Percentiles rank a stretch among this genome's conserved stretches.
Conservation (phyloP, 2,329 filamentous ascomycete genomes). For the Aureobasidium sp. region DNA sequence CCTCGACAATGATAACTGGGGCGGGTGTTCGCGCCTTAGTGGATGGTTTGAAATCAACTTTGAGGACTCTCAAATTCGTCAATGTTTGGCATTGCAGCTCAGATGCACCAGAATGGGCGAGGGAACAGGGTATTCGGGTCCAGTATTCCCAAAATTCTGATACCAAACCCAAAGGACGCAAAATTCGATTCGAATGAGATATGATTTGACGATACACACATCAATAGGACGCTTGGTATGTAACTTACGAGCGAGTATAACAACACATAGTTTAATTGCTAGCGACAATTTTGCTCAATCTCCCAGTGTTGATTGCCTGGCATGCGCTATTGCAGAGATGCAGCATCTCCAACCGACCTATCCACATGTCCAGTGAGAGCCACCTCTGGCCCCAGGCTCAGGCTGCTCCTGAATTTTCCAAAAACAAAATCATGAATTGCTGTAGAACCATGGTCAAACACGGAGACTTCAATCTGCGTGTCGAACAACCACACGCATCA, state of each 20-base stretch:
- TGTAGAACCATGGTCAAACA: too few relatives aligned
- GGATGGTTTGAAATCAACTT: constrained; percentile 21
- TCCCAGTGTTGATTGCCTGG: too few relatives aligned
- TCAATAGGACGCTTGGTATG: not conserved
- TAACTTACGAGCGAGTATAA: not conserved
- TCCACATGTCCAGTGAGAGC: too few relatives aligned
- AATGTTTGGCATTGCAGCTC: constrained; percentile 31
- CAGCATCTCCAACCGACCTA: too few relatives aligned
- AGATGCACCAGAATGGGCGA: constrained; percentile 38
- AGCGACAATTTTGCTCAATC: too few relatives aligned
- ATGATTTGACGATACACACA: not conserved
- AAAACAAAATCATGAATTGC: too few relatives aligned
- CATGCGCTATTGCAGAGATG: too few relatives aligned
- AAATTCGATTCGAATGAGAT: constrained; percentile 11
- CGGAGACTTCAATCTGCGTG: too few relatives aligned
- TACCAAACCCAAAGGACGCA: constrained; percentile 1
- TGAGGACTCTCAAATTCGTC: constrained; percentile 23
- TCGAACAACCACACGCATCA: too few relatives aligned
- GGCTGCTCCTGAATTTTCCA: too few relatives aligned
- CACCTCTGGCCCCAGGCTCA: too few relatives aligned
- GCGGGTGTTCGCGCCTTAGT: constrained; percentile 35
- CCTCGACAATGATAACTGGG: constrained; percentile 34
- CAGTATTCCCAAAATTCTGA: constrained; percentile 19
- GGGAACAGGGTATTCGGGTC: constrained; percentile 30
- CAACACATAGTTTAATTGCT: too few relatives aligned